Evolutionary conservation across 768 basidiomycete genomes (phyloP).

Genomic region (Daedaleopsis nitida): DNA sequence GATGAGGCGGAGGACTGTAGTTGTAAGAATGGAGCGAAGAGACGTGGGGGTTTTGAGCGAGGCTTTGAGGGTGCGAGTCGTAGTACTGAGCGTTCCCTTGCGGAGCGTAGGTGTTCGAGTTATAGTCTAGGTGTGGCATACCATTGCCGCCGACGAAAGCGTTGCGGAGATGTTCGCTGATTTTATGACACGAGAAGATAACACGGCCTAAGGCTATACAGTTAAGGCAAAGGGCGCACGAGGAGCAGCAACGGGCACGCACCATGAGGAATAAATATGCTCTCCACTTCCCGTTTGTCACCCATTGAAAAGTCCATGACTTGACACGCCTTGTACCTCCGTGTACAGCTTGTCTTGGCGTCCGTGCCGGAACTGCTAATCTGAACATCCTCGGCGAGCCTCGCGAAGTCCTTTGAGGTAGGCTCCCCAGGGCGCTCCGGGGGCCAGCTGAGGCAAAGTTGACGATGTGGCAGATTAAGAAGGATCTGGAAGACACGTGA

Average conservation of each 20-base stretch:
- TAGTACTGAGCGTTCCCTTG: conserved; percentile 30
- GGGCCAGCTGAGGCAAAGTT: conserved; percentile 75
- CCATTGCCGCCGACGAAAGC: conserved; percentile 22
- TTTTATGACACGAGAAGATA: conserved; percentile 74
- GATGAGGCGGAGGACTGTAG: conserved; percentile 19
- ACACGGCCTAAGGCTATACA: conserved; percentile 50
- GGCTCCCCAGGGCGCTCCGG: conserved; percentile 39
- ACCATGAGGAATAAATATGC: conserved; percentile 92
- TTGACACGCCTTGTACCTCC: conserved; percentile 77
- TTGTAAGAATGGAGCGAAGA: conserved; percentile 25
- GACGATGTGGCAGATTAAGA: conserved; percentile 56
- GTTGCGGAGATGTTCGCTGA: conserved; percentile 42
- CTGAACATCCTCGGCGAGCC: conserved; percentile 69
- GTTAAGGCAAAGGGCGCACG: conserved; percentile 8
- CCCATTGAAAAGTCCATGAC: conserved; percentile 49
- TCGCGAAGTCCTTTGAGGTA: conserved; percentile 44
- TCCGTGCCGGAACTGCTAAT: conserved; percentile 60
- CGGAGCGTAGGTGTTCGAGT: conserved; percentile 27
- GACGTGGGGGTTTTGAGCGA: conserved; percentile 24
- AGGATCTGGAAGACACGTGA: conserved; percentile 81
- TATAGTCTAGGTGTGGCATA: conserved; percentile 25
- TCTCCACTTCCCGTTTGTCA: conserved; percentile 70
- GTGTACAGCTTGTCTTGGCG: conserved; percentile 86
- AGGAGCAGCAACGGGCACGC: conserved; percentile 26
- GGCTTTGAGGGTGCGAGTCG: conserved; percentile 30